Percentiles rank a stretch among this genome's conserved stretches.
These are phyloP conservation scores for Porogramme epimiltina DNA, from an alignment of 1,284 basidiomycete genomes.

Conservation along the genomic window DNA sequence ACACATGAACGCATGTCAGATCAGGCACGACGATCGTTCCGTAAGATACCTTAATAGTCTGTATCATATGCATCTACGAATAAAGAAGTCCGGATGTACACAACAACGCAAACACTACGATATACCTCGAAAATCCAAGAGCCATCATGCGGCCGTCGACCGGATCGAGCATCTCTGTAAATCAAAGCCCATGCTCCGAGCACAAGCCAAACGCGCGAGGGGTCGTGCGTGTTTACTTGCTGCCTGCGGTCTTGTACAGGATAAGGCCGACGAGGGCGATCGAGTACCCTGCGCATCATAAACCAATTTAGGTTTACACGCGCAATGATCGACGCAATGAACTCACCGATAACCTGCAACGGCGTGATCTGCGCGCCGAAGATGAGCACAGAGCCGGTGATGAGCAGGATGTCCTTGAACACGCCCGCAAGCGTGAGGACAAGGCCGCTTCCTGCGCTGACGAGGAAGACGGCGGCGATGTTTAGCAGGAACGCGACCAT, in stretches of 20 bases:
- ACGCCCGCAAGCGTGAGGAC: conserved; percentile 95
- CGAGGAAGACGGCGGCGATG: conserved; percentile 93
- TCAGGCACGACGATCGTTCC: too few species aligned
- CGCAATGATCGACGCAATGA: too few species aligned
- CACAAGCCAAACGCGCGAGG: background rate
- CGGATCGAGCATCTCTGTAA: background rate
- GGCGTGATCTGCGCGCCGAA: conserved; percentile 81
- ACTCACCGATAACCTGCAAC: conserved; percentile 83
- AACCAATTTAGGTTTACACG: background rate
- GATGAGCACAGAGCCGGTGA: conserved; percentile 85
- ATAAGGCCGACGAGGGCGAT: conserved; percentile 82
- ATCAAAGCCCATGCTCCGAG: background rate
- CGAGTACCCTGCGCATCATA: conserved; percentile 61
- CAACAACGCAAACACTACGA: conserved; percentile 1
- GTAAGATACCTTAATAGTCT: conserved; percentile 1
- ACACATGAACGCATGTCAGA: too few species aligned
- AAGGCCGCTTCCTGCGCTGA: conserved; percentile 85
- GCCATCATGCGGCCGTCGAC: background rate
- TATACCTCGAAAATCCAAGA: background rate
- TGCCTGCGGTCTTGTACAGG: conserved; percentile 79
- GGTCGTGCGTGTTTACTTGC: conserved; percentile 48
- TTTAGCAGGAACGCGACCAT: conserved; percentile 90
- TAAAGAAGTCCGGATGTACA: conserved; percentile 6
- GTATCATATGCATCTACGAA: conserved; percentile 7
- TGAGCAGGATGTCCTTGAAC: conserved; percentile 93